These are phyloP conservation scores for Rhynchosporium secalis DNA, from an alignment of 2,329 filamentous ascomycete genomes.

Conservation along the genomic window DNA sequence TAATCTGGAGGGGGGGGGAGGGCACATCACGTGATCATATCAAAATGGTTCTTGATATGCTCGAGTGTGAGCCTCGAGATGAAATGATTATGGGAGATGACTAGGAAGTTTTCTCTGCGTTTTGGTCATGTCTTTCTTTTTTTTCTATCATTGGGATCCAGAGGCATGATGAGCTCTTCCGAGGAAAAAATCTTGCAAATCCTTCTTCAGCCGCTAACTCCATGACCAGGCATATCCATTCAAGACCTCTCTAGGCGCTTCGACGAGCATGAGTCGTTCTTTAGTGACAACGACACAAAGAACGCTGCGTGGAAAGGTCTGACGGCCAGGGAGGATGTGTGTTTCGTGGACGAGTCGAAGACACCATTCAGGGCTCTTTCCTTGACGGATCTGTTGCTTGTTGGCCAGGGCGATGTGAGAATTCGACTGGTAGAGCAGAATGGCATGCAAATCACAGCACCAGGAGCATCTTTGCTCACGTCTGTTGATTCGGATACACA, in stretches of 20 bases:
- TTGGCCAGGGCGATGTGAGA: constrained; percentile 7
- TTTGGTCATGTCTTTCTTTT: not conserved
- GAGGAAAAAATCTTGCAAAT: too few relatives aligned
- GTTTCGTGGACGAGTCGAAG: constrained; percentile 13
- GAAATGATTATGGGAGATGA: not conserved
- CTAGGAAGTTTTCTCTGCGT: not conserved
- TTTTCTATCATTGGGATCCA: not conserved
- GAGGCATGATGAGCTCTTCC: too few relatives aligned
- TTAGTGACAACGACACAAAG: not conserved
- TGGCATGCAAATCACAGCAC: not conserved
- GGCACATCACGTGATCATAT: not conserved
- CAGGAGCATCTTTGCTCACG: too few relatives aligned
- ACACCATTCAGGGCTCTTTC: constrained; percentile 12
- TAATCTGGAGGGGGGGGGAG: not conserved
- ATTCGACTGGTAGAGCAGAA: constrained; percentile 5
- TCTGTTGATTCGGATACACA: not conserved
- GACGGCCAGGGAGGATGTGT: constrained; percentile 14
- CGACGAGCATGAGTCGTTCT: not conserved
- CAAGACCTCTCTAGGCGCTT: not conserved
- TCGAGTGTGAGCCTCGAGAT: not conserved
- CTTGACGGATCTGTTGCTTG: constrained; percentile 10
- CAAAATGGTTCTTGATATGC: not conserved
- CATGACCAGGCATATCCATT: not conserved
- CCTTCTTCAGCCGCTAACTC: too few relatives aligned
- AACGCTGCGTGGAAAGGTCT: constrained; percentile 18